Base-by-base conservation (phyloP, 1,284 basidiomycete genomes). In the Ustilago crameri region DNA sequence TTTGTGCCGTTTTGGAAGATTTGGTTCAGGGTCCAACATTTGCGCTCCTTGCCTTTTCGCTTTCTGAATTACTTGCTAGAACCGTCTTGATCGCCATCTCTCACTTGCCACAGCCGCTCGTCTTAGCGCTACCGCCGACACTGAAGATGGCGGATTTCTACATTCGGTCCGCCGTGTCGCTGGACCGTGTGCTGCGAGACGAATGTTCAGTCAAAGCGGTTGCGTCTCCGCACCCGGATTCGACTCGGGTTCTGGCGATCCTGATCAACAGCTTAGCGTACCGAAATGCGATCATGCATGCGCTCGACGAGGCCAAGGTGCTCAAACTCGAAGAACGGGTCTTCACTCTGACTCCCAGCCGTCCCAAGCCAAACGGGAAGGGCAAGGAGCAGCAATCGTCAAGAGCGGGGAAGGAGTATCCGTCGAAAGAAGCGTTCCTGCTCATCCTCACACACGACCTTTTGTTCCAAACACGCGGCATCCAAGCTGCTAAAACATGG, bases 391-490 rank as follows among this genome's bases (percentile, higher is more conserved):
- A 51, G 48, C 18, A 0, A 40, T 9, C 5, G 30, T 12, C 30
- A 14, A 54, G 32, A 24, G 23, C 32, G 34, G 24, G 20, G 38
- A 59, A 35, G 17, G 48, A 51, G 20, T 48, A 51, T 20, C 58
- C 62, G 9, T 54, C 50, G 24, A 61, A 55, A 38, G 58, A 65
- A 30, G 68, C 75, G 10, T 47, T 83, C 9, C 49, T 79, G n/a
- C 65, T 82, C 5, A 73, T 83, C 2, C 67, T 83, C 1, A 41
- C 65, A 5, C 76, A 83, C 46, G 81, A 83, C 44, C 66, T 83
- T 0, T 45, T 83, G 2, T 74, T 82, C 34, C 58, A 72, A 12
- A 47, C 48, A 9, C 64, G 78, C 5, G 72, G 75, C 8, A 81
- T 82, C 38, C 74, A 78, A 30, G 76, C 80, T 0, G 61, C 73